Evolutionary conservation across 1,139 yeast species (phyloP).

Genomic region (Blastobotrys capitulatus): DNA sequence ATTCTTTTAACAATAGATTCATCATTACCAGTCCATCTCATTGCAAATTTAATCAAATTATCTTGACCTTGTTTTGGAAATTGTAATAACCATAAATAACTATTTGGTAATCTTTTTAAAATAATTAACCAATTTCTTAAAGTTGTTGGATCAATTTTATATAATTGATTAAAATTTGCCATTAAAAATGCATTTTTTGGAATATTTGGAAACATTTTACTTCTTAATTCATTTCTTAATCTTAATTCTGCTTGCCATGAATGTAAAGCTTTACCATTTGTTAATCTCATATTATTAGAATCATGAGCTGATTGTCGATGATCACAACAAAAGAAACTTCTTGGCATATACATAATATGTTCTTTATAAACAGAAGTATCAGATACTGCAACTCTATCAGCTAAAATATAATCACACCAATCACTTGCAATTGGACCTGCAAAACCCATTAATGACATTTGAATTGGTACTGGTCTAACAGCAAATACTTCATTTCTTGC

Average conservation of each 20-base stretch:
- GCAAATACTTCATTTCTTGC: constrained; percentile 35
- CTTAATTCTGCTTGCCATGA: constrained; percentile 26
- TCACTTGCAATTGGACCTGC: constrained; percentile 34
- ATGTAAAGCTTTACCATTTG: constrained; percentile 11
- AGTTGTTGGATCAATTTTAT: constrained; percentile 33
- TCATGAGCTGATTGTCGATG: constrained; percentile 34
- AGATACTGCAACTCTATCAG: constrained; percentile 24
- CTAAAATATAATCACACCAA: constrained; percentile 33
- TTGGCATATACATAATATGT: constrained; percentile 31
- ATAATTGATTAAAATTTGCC: constrained; percentile 35
- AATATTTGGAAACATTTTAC: constrained; percentile 27
- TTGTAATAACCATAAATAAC: constrained; percentile 33
- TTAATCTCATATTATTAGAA: constrained; percentile 11
- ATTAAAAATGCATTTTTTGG: constrained; percentile 27
- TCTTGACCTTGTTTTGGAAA: constrained; percentile 31
- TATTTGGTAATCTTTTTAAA: constrained; percentile 26
- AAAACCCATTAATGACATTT: constrained; percentile 33
- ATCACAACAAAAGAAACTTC: constrained; percentile 34
- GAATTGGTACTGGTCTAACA: constrained; percentile 33
- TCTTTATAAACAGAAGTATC: constrained; percentile 23
- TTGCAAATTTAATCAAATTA: constrained; percentile 26
- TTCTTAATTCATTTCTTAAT: constrained; percentile 25
- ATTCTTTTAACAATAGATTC: constrained; percentile 24
- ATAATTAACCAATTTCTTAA: constrained; percentile 31
- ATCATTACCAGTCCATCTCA: constrained; percentile 25